These are phyloP conservation scores for Fusarium beomiforme DNA, from an alignment of 2,329 filamentous ascomycete genomes.

Conservation along the genomic window DNA sequence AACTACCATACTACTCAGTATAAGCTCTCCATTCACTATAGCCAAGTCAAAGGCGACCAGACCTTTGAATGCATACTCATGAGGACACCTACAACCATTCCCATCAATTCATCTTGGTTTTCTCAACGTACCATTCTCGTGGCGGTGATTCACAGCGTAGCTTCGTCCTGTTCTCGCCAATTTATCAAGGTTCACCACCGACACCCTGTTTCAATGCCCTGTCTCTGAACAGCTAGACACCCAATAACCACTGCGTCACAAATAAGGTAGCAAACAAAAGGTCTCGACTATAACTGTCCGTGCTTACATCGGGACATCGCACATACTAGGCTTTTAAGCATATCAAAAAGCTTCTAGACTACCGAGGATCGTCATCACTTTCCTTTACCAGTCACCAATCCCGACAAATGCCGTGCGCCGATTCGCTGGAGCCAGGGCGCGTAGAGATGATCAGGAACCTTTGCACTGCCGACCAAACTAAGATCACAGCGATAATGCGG, in stretches of 20 bases:
- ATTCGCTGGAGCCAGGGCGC: slow-evolving; percentile 3
- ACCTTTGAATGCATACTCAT: no score
- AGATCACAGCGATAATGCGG: slow-evolving; percentile 18
- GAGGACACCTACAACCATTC: no score
- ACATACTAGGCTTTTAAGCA: slow-evolving; percentile 22
- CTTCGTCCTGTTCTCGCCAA: not conserved
- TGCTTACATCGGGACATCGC: slow-evolving; percentile 1
- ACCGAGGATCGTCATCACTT: slow-evolving; percentile 14
- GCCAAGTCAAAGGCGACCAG: not conserved
- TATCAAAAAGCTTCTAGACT: slow-evolving; percentile 14
- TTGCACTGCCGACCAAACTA: slow-evolving; percentile 22
- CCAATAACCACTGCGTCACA: not conserved
- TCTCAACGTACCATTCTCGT: no score
- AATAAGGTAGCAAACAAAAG: not conserved
- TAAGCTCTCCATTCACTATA: not conserved
- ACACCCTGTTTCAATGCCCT: not conserved
- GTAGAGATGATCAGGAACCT: slow-evolving; percentile 19
- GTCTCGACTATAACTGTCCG: not conserved
- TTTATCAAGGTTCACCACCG: not conserved
- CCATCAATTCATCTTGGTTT: not conserved
- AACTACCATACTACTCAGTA: not conserved
- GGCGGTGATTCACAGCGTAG: no score
- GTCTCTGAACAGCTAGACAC: not conserved
- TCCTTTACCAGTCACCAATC: slow-evolving; percentile 9
- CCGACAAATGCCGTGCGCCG: not conserved